Evolutionary conservation across 768 basidiomycete species (phyloP).

Genomic region (Termitomyces sp.): DNA sequence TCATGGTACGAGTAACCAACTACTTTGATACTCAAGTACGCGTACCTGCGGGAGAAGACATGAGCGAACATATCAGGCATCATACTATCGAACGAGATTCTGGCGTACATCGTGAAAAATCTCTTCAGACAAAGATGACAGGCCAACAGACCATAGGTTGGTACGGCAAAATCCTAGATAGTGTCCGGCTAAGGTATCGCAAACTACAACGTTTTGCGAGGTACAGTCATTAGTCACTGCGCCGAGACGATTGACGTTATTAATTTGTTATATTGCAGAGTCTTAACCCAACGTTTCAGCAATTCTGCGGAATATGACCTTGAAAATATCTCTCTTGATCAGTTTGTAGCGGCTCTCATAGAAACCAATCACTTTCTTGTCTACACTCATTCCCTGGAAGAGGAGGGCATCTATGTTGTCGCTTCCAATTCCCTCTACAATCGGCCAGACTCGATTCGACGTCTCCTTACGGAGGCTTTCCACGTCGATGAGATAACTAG

Average conservation of each 20-base stretch:
- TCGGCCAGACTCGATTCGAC: slow-evolving; percentile 68
- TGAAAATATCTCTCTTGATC: slow-evolving; percentile 66
- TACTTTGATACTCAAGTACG: slow-evolving; percentile 95
- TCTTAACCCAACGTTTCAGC: slow-evolving; percentile 80
- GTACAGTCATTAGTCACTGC: slow-evolving; percentile 32
- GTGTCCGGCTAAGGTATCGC: slow-evolving; percentile 85
- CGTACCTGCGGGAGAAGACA: slow-evolving; percentile 50
- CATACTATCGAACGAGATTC: slow-evolving; percentile 14
- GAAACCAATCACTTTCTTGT: slow-evolving; percentile 91
- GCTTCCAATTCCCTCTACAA: slow-evolving; percentile 75
- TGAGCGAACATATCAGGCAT: slow-evolving; percentile 18
- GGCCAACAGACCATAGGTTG: slow-evolving; percentile 80
- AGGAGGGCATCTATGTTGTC: slow-evolving; percentile 89
- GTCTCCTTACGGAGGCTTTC: slow-evolving; percentile 83
- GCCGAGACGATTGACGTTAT: background rate
- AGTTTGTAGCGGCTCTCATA: slow-evolving; percentile 75
- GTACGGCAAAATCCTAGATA: slow-evolving; percentile 92
- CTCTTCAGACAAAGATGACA: slow-evolving; percentile 53
- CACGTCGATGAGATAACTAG: slow-evolving; percentile 61
- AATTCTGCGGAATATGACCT: slow-evolving; percentile 91
- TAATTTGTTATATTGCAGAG: slow-evolving; percentile 30
- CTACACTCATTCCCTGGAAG: slow-evolving; percentile 82
- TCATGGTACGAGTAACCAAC: slow-evolving; percentile 89
- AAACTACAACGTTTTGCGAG: slow-evolving; percentile 92
- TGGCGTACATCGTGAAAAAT: slow-evolving; percentile 19